Percentiles rank a stretch among this genome's conserved stretches.
Evolutionary conservation across 176 grass and related monocot species (phyloP).

Genomic region (Oryza australiensis): DNA sequence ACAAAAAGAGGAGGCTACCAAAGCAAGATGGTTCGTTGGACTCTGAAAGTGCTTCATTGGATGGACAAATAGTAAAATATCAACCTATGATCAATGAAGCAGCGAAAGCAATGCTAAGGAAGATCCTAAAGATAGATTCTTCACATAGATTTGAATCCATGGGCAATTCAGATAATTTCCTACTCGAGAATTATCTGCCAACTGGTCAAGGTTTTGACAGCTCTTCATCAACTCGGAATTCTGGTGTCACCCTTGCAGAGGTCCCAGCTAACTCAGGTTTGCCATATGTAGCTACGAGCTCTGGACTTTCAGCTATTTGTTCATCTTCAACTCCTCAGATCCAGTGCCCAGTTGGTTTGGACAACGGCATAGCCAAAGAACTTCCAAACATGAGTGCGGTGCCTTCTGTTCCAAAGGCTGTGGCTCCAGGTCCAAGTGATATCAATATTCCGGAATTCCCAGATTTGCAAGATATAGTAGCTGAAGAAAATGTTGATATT

Average conservation of each 20-base stretch:
- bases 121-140: conserved; percentile 76
- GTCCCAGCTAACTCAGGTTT: conserved; percentile 52
- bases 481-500: conserved; percentile 36
- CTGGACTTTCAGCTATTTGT: conserved; percentile 67
- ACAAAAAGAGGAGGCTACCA: conserved; percentile 85
- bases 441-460: conserved; percentile 51
- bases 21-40: conserved; percentile 60
- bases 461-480: conserved; percentile 63
- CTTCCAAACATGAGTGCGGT: conserved; percentile 37
- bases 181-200: conserved; percentile 58
- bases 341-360: conserved; percentile 41
- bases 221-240: conserved; percentile 58
- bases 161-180: conserved; percentile 51
- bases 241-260: conserved; percentile 80
- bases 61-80: conserved; percentile 95
- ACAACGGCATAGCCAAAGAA: conserved; percentile 37
- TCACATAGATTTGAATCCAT: conserved; percentile 53
- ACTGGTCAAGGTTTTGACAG: conserved; percentile 51
- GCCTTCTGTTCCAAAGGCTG: conserved; percentile 46
- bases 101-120: conserved; percentile 87
- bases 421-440: conserved; percentile 38
- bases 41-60: conserved; percentile 42
- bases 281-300: conserved; percentile 47
- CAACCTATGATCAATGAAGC: conserved; percentile 93
- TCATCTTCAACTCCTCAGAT: conserved; percentile 52